Percentiles rank a stretch among this genome's conserved stretches.
phyloP scores from a whole-genome alignment of 352 stramenopile genomes.

The Phytophthora litchii region DNA sequence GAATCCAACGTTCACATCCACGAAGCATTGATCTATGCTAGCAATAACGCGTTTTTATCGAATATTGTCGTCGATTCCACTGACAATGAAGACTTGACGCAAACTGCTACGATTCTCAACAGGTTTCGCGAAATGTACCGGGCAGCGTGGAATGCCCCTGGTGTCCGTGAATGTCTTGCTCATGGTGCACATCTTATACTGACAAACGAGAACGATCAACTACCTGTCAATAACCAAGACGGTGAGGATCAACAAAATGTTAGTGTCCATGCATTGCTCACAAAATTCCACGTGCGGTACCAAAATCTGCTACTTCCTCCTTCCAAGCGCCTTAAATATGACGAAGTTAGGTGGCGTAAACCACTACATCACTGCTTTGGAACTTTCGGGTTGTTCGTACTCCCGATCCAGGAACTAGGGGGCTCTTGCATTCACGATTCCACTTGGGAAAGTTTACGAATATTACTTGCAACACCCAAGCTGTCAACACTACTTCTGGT shows the following conservation, averaged over 20 bases:
- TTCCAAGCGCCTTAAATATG: constrained; percentile 36
- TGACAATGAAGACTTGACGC: not conserved
- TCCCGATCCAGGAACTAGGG: constrained; percentile 33
- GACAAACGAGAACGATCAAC: constrained; percentile 38
- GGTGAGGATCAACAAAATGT: constrained; percentile 28
- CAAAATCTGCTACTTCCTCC: constrained; percentile 58
- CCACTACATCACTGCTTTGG: constrained; percentile 48
- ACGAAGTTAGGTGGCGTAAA: constrained; percentile 19
- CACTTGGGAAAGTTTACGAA: constrained; percentile 38
- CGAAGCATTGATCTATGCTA: constrained; percentile 31
- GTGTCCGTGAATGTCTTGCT: constrained; percentile 47
- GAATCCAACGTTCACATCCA: constrained; percentile 41
- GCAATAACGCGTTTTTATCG: constrained; percentile 5
- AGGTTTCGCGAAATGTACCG: constrained; percentile 61
- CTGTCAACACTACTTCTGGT: constrained; percentile 48
- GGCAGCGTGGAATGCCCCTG: constrained; percentile 61
- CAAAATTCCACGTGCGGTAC: constrained; percentile 50
- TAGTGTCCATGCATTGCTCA: constrained; percentile 23
- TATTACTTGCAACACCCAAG: constrained; percentile 42
- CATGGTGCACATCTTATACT: constrained; percentile 58
- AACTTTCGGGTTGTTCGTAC: constrained; percentile 54
- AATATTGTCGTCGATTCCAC: not conserved
- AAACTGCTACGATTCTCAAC: constrained; percentile 22
- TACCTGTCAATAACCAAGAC: constrained; percentile 18
- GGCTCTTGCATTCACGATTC: constrained; percentile 18